phyloP scores from a whole-genome alignment of 2,329 filamentous ascomycete species.

The Fusarium lateritium region DNA sequence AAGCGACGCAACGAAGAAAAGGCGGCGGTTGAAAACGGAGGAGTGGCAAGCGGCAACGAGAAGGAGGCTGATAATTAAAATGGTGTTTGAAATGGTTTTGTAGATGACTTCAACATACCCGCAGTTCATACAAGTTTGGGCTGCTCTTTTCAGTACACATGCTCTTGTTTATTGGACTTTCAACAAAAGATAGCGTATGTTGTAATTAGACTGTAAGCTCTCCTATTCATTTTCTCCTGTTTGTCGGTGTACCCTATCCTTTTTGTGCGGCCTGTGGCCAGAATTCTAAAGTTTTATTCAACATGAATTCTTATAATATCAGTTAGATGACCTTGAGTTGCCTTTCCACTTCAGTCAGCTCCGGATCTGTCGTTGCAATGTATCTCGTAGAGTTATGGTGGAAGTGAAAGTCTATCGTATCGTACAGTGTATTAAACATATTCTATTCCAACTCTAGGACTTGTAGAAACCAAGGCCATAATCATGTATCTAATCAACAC shows the following conservation, averaged over 20 bases:
- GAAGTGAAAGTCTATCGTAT: background rate
- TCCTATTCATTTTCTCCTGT: background rate
- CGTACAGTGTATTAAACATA: background rate
- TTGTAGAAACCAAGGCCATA: background rate
- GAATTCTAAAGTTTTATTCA: background rate
- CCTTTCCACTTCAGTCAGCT: background rate
- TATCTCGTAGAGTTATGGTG: too few species aligned
- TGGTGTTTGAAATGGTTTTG: background rate
- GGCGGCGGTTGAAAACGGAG: slow-evolving; percentile 3
- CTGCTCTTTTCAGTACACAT: slow-evolving; percentile 1
- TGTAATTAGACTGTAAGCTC: slow-evolving; percentile 5
- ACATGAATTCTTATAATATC: background rate
- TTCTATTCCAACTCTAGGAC: background rate
- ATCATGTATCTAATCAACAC: background rate
- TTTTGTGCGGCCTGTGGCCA: background rate
- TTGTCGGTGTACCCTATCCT: background rate
- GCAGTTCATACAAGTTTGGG: background rate
- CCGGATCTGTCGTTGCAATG: background rate
- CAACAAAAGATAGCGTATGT: slow-evolving; percentile 11
- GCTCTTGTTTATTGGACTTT: background rate
- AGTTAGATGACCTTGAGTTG: background rate
- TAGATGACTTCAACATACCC: slow-evolving; percentile 9
- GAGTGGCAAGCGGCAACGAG: slow-evolving; percentile 18
- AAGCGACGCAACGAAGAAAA: slow-evolving; percentile 50
- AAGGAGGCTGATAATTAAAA: slow-evolving; percentile 35